Base-by-base conservation (phyloP, 1,284 basidiomycete genomes). In the Ceratobasidium sp. region DNA sequence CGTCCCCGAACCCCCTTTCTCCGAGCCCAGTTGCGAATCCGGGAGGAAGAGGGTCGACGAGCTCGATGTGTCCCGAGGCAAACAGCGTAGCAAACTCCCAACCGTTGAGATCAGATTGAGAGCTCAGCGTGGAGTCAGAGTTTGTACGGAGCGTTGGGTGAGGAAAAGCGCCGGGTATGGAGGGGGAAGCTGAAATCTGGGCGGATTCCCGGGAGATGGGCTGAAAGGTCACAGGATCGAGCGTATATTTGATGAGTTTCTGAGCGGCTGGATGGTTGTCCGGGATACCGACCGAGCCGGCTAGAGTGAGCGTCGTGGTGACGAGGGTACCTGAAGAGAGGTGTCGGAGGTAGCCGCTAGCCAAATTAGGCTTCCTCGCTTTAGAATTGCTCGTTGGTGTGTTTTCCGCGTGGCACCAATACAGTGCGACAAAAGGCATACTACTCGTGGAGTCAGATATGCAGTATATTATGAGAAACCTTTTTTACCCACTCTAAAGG, bases 331-430 rank as follows among this genome's bases (percentile, higher is more conserved):
- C 32, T 5, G 66, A 46, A 14, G 38, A 46, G 46, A 41, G 52
- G 21, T 58, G 44, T 6, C 66, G 66, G 9, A 69, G 26, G 46
- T 69, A 69, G 8, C 23, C 38, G 1, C 21, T 14, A 26, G 54
- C 66, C 46, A 35, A 8, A 2, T 52, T 38, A 32, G 54, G 23
- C 23, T 44, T 61, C 26, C 44, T 61, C 13, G 35, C 16, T 21
- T 57, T 38, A 11, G 38, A 30, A n/a, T 1, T 30, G 26, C 46
- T 26, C 13, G 32, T 41, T 4, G 41, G 46, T 14, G 44, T 28
- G 62, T 69, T 55, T n/a, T 73, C 72, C 7, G 55, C 44, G 9
- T 62, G 62, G 66, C 67, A 73, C 49, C 58, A 73, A 21, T 75
- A 75, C 11, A 75, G 32, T 18, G 55, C 55, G 16, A 32, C 21